These are phyloP conservation scores for Carex sylvatica DNA, from an alignment of 202 grass and related monocot species.

Conservation along the genomic window DNA sequence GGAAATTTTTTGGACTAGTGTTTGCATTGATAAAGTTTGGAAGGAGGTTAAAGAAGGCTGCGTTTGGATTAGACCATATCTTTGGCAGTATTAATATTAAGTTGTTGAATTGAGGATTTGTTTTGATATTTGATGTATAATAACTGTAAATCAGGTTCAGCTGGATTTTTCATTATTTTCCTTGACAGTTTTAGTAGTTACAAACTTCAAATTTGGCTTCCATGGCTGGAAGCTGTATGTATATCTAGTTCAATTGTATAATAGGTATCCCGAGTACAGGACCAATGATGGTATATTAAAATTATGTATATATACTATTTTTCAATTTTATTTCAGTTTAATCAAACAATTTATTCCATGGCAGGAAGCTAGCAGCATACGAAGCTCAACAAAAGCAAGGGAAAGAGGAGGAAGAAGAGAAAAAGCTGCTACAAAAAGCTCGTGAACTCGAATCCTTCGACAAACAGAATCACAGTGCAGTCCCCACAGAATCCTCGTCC, in stretches of 20 bases:
- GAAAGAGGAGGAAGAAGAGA: constrained; percentile 88
- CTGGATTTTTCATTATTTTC: background rate
- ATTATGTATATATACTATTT: background rate
- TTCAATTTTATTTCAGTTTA: background rate
- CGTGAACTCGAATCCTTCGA: constrained; percentile 82
- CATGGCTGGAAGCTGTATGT: background rate
- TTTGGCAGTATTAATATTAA: background rate
- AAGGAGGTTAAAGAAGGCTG: background rate
- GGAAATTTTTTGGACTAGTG: background rate
- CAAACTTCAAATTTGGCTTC: background rate
- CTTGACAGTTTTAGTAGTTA: background rate
- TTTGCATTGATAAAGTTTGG: background rate
- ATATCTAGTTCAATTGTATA: background rate
- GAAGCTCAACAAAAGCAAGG: constrained; percentile 76
- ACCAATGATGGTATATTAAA: background rate
- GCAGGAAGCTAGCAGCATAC: constrained; percentile 74
- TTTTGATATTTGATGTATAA: background rate
- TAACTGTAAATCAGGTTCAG: background rate
- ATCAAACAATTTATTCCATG: constrained; percentile 8
- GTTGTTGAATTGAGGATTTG: background rate
- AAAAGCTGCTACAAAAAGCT: constrained; percentile 56
- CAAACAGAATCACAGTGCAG: constrained; percentile 86
- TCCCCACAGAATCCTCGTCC: constrained; percentile 58
- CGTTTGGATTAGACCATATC: background rate
- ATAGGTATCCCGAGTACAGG: background rate